Base-by-base conservation (phyloP, 2,329 filamentous ascomycete species). In the Neoscytalidium dimidiatum region DNA sequence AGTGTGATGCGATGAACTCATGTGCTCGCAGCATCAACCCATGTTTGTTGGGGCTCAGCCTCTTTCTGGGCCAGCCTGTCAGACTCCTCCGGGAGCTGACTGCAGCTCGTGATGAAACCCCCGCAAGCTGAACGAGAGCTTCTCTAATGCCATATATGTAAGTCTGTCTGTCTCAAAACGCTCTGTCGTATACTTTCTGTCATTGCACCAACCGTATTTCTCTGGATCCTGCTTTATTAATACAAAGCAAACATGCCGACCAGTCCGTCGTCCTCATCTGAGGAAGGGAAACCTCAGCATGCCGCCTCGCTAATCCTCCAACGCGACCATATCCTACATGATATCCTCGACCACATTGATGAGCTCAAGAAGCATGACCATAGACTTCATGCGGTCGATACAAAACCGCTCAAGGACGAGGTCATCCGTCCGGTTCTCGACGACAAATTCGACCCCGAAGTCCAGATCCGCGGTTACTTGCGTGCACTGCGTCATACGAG, bases 331-430 rank as follows among this genome's bases (percentile, higher is more conserved):
- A 72, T 77, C 31, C 71, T 78, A 17, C 68, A 71, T 8, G 72
- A 78, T 29, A 77, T 78, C 26, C 69, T 77, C 21, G 66, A 72
- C 11, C 73, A 75, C 48, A 69, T 78, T 51, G 67, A 71, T 21
- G 63, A 69, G 21, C 70, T 33, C 48, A 52, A 13, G 6, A 26
- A 17, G 14, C 26, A 17, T n/a, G 13, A 2, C 17, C 68, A 21
- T 23, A 6, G 43, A 41, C 38, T 41, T 13, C 43, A 72, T 11
- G 61, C 70, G 23, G 66, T 75, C 23, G 70, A 74, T 23, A 72
- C 73, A 51, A 61, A 66, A 0, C 66, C 72, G 0, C 68, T 78
- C 8, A 71, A 71, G 29, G 29, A 67, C 2, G 71, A 72, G 3
- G 70, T 75, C 8, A 67, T 78, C 14, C 71, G 73, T 66, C 69